Evolutionary conservation across 106 monocot species (phyloP).

Genomic region (Dendrobium nobile): DNA sequence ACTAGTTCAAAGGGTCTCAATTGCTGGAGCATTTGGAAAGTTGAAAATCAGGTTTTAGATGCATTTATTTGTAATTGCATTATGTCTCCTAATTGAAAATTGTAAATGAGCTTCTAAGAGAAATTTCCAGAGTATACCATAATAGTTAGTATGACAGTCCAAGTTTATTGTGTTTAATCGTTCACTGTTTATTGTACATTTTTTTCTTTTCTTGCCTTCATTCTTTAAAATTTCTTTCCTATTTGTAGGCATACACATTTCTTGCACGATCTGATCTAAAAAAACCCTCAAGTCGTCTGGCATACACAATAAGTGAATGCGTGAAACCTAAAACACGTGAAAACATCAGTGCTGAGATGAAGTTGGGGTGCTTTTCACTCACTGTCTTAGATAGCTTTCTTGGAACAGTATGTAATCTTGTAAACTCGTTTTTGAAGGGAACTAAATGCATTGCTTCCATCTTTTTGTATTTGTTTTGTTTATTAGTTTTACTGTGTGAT

Average conservation of each 20-base stretch:
- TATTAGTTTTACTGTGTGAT: neutral
- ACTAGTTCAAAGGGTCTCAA: slow-evolving; percentile 57
- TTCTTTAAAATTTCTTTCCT: neutral
- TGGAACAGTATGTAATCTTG: slow-evolving; percentile 52
- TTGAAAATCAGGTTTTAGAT: slow-evolving; percentile 81
- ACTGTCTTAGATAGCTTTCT: slow-evolving; percentile 59
- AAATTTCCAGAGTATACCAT: neutral
- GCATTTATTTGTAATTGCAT: neutral
- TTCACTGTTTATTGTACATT: neutral
- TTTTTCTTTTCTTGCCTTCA: neutral
- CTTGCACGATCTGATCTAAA: slow-evolving; percentile 81
- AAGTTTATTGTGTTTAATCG: neutral
- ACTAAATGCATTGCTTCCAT: neutral
- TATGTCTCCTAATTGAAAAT: slow-evolving; percentile 3
- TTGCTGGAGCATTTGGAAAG: slow-evolving; percentile 99
- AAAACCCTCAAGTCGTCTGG: slow-evolving; percentile 77
- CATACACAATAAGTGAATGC: slow-evolving; percentile 60
- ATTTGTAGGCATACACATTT: slow-evolving; percentile 75
- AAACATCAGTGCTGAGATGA: slow-evolving; percentile 88
- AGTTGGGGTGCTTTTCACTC: slow-evolving; percentile 69
- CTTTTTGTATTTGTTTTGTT: neutral
- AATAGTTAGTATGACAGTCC: neutral
- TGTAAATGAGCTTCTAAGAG: neutral
- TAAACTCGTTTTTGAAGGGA: neutral
- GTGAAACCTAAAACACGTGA: slow-evolving; percentile 75